These are phyloP conservation scores for Suillus weaverae DNA, from an alignment of 768 basidiomycete species.

Conservation along the genomic window DNA sequence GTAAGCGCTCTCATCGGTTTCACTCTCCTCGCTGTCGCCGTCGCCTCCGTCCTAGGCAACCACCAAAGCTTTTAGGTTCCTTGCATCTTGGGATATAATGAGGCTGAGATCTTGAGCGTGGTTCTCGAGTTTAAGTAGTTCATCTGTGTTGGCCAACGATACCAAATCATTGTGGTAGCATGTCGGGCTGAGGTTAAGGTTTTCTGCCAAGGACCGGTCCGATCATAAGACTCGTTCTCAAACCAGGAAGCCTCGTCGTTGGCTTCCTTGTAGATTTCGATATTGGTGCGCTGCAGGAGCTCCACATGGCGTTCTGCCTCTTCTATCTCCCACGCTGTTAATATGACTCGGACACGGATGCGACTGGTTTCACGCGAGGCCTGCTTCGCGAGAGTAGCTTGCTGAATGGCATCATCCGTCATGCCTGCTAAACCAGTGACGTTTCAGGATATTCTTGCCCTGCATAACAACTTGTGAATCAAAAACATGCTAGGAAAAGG, in stretches of 20 bases:
- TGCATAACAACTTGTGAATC: neutral
- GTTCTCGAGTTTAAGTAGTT: neutral
- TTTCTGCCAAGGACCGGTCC: too few species aligned
- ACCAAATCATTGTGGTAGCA: too few species aligned
- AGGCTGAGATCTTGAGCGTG: neutral
- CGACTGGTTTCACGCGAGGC: neutral
- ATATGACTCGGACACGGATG: too few species aligned
- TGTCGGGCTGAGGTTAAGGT: too few species aligned
- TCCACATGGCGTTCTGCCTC: neutral
- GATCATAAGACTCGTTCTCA: neutral
- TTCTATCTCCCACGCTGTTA: too few species aligned
- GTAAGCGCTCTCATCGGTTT: neutral
- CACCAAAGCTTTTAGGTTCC: neutral
- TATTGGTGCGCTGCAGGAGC: too few species aligned
- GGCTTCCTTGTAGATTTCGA: too few species aligned
- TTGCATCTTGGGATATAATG: neutral
- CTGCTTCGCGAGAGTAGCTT: neutral
- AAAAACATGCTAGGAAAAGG: too few species aligned
- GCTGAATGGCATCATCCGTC: too few species aligned
- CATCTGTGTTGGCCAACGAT: too few species aligned
- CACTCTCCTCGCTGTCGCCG: neutral
- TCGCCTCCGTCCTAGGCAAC: neutral
- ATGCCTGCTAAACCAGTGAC: too few species aligned
- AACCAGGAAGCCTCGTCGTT: too few species aligned
- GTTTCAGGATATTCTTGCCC: neutral